Base-by-base conservation (phyloP, 2,329 filamentous ascomycete genomes). In the Colletotrichum liaoningense region DNA sequence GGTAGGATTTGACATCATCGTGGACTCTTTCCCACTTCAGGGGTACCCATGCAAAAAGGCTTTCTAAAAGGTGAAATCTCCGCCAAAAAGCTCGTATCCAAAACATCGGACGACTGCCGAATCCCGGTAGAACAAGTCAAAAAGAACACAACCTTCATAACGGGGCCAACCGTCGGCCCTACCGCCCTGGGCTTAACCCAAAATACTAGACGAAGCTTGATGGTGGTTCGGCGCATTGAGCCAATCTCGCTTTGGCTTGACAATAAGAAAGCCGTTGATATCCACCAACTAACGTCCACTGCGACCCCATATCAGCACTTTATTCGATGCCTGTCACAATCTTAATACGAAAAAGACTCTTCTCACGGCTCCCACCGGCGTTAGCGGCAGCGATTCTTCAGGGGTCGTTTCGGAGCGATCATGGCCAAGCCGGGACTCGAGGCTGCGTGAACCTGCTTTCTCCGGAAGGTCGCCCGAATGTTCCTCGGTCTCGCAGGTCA, bases 71-170 rank as follows among this genome's bases (percentile, higher is more conserved):
- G 35, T 28, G 7, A 19, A 49, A 12, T 46, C 42, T 49, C 63
- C 63, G 49, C 56, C 26, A 46, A 56, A 66, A 70, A 71, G 30
- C 64, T 71, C 68, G 68, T 71, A 71, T 71, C 56, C 63, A 62
- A 67, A 57, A 57, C 35, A 57, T 67, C 63, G 56, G 56, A 62
- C 55, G 68, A 67, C 55, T 49, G 56, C 63, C 63, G 56, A 67
- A 67, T 55, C 57, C 62, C 24, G 30, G 62, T 22, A 46, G 14
- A n/a, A 56, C 59, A 59, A 54, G 6, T 33, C 16, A 28, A 49
- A 9, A n/a, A 14, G 16, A 42, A 42, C 16, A 30, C 8, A 56
- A 28, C 24, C 54, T n/a, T 7, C 16, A 9, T 12, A 26, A 24
- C 26, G 62, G 42, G 42, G n/a, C 24, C 57, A 64, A 1, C 35